A percentile compares a stretch with the other conserved stretches of the same genome.
Evolutionary conservation across 139 green algal species (phyloP).

Genomic region (Picochlorum sp.): DNA sequence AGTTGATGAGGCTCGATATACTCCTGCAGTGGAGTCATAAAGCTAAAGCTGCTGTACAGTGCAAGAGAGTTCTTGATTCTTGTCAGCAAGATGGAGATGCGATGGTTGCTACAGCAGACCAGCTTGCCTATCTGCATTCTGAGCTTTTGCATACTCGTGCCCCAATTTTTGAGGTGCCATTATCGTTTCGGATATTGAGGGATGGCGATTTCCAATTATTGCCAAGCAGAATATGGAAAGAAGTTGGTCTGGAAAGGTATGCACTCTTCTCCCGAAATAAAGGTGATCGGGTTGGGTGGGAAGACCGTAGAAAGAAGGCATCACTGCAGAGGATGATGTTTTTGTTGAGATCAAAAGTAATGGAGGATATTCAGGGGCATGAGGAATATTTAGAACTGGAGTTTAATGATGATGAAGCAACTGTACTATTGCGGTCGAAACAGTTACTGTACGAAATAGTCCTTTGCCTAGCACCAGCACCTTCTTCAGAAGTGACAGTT

Average conservation of each 20-base stretch:
- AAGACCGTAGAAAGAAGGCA: not conserved
- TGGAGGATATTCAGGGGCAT: conserved; percentile 15
- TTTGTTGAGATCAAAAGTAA: conserved; percentile 7
- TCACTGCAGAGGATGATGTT: conserved; percentile 7
- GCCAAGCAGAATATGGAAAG: conserved; percentile 25
- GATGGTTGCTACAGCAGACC: conserved; percentile 30
- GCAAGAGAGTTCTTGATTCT: conserved; percentile 20
- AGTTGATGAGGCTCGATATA: conserved; percentile 42
- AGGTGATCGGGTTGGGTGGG: no score
- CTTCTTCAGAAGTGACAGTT: conserved; percentile 12
- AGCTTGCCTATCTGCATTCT: conserved; percentile 33
- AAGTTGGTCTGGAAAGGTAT: conserved; percentile 2
- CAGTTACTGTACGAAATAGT: conserved; percentile 12
- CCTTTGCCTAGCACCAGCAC: conserved; percentile 30
- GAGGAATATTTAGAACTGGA: conserved; percentile 14
- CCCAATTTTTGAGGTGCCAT: conserved; percentile 43
- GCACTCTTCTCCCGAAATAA: no score
- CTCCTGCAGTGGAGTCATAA: conserved; percentile 39
- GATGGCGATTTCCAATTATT: conserved; percentile 26
- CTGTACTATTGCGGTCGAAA: conserved; percentile 2
- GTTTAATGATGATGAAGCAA: conserved; percentile 11
- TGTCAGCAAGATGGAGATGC: conserved; percentile 18
- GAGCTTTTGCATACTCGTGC: conserved; percentile 27
- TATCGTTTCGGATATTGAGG: conserved; percentile 35
- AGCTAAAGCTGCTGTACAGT: conserved; percentile 20